Evolutionary conservation across 345 rosid genomes (phyloP).

Genomic region (Rhodamnia argentea): DNA sequence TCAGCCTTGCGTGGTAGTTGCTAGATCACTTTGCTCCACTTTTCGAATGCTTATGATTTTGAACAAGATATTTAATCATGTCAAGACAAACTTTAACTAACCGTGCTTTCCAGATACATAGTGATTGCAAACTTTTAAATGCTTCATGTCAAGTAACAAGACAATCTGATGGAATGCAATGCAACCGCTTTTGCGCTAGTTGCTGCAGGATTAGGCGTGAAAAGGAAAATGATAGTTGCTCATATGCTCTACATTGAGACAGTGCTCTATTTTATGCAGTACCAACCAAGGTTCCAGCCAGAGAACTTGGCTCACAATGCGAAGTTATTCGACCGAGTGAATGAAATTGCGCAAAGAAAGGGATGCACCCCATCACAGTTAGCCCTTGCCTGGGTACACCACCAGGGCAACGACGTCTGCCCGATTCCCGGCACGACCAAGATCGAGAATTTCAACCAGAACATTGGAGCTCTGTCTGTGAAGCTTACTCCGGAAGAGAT

Average conservation of each 20-base stretch:
- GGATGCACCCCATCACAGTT: conserved; percentile 53
- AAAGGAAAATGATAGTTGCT: neutral
- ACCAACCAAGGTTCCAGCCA: conserved; percentile 43
- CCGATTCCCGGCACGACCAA: conserved; percentile 5
- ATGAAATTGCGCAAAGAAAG: conserved; percentile 34
- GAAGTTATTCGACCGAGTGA: conserved; percentile 27
- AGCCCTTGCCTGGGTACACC: conserved; percentile 65
- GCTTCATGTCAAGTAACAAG: neutral
- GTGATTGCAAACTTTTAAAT: neutral
- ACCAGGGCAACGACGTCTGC: conserved; percentile 25
- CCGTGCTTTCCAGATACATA: neutral
- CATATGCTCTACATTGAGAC: neutral
- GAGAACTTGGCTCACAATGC: conserved; percentile 55
- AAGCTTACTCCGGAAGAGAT: conserved; percentile 52
- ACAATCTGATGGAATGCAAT: neutral
- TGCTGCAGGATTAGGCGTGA: neutral
- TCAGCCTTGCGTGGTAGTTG: neutral
- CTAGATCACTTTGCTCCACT: neutral
- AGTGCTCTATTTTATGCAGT: conserved; percentile 11
- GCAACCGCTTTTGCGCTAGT: neutral
- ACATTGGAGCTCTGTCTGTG: conserved; percentile 28
- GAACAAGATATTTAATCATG: neutral
- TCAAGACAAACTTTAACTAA: neutral
- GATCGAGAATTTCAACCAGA: conserved; percentile 9
- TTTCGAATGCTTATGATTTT: neutral